Base-by-base conservation (phyloP, 2,329 filamentous ascomycete species). In the Alternaria gansuensis region DNA sequence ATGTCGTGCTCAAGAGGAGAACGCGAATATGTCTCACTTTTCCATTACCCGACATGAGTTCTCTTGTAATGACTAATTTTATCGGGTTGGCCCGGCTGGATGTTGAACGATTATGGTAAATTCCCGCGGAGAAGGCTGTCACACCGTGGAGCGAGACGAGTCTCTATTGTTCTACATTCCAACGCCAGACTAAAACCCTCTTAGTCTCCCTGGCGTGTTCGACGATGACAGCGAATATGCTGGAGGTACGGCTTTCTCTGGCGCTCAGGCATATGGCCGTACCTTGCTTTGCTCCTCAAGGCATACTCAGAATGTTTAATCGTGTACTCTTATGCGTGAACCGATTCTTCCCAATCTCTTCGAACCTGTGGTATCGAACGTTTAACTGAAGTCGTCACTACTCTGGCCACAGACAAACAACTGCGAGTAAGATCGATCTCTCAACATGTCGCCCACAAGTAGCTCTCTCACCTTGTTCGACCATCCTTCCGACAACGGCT, bases 101-200 rank as follows among this genome's bases (percentile, higher is more conserved):
- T 23, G 24, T 29, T 48, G 11, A 29, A 14, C 23, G 34, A n/a
- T 31, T 26, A 40, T 29, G 43, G 8, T 21, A 29, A 24, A n/a
- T 39, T 6, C 21, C 36, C 23, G 26, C 45, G 43, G 21, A 31
- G 23, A 39, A 17, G 28, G 37, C 26, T 28, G n/a, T n/a, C 34
- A 28, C 14, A 14, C 24, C 10, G 24, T 26, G 31, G 21, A 37
- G 34, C 34, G 45, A 14, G 6, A 13, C 23, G 36, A 39, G 10
- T 37, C 50, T 40, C 29, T 31, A 26, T 23, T 62, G 17, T 62
- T 62, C 36, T 56, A 41, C 24, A 52, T 55, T 17, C 59, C 59
- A 23, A 48, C 51, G n/a, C 26, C 59, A 21, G 31, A 37, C 13
- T 46, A 55, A 17, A 44, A 14, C 7, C 39, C 29, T 17, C n/a